Evolutionary conservation across 805 yeast genomes (phyloP).

Genomic region (Hanseniaspora meyeri): DNA sequence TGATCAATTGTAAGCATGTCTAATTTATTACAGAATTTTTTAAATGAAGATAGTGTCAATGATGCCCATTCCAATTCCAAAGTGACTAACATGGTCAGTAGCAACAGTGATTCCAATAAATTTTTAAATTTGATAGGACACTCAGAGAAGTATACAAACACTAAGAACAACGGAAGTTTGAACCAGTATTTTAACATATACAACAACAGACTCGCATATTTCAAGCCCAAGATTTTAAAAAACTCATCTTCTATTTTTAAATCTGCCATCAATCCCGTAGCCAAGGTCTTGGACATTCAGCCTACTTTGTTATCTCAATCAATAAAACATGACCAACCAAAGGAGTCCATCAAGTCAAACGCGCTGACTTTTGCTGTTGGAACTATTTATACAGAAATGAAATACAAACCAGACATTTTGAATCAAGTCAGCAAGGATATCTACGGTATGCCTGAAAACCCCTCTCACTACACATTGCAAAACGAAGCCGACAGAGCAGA

Average conservation of each 20-base stretch:
- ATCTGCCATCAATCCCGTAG: neutral
- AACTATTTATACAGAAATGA: constrained; percentile 72
- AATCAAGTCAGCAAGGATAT: constrained; percentile 57
- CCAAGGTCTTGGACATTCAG: constrained; percentile 44
- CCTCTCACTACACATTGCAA: constrained; percentile 31
- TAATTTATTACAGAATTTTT: neutral
- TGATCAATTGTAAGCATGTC: neutral
- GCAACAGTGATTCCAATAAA: constrained; percentile 17
- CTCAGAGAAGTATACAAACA: constrained; percentile 26
- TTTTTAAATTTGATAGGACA: constrained; percentile 29
- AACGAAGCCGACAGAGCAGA: constrained; percentile 17
- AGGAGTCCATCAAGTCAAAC: neutral
- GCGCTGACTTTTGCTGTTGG: constrained; percentile 75
- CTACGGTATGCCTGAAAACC: constrained; percentile 33
- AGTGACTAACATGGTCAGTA: neutral
- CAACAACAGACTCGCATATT: constrained; percentile 36
- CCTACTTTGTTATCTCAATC: constrained; percentile 27
- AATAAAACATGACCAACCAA: neutral
- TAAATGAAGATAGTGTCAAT: neutral
- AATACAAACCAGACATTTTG: constrained; percentile 71
- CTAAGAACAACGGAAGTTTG: neutral
- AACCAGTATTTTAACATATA: constrained; percentile 51
- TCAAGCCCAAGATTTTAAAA: constrained; percentile 37
- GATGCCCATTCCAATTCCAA: neutral
- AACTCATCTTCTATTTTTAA: constrained; percentile 46